These are phyloP conservation scores for Gossypium trilobum DNA, from an alignment of 441 rosid species.

Conservation along the genomic window DNA sequence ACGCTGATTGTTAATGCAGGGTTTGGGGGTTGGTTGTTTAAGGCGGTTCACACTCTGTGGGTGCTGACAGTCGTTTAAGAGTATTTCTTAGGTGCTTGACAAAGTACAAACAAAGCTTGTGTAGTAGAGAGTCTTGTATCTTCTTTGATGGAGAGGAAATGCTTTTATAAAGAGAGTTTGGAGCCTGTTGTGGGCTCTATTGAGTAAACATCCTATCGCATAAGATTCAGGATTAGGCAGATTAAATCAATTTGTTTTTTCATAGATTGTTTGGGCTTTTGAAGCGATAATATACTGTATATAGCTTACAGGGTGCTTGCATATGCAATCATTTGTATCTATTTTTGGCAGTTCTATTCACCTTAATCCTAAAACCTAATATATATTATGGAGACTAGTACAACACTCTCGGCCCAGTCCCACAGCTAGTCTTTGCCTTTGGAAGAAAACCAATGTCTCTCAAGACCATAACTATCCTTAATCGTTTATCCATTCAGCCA, in stretches of 20 bases:
- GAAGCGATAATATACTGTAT: not conserved
- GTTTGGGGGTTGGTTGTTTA: no score
- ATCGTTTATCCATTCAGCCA: not conserved
- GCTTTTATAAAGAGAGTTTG: no score
- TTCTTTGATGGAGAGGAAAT: no score
- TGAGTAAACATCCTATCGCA: not conserved
- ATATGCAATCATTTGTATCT: not conserved
- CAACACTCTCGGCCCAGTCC: not conserved
- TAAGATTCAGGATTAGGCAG: not conserved
- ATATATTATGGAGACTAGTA: not conserved
- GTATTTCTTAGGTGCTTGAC: no score
- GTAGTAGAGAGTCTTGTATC: no score
- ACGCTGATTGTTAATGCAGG: no score
- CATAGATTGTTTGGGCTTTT: not conserved
- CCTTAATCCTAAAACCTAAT: not conserved
- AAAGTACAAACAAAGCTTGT: no score
- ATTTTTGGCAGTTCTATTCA: not conserved
- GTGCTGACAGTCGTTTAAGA: no score
- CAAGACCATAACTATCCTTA: slow-evolving; percentile 6
- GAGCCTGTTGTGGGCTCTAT: no score
- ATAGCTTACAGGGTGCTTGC: no score
- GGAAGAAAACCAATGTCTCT: not conserved
- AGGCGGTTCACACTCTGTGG: no score
- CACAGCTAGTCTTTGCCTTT: not conserved
- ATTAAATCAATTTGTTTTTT: not conserved